Conservation (phyloP, 2,329 filamentous ascomycete species). For the Thielaviopsis cerberus region DNA sequence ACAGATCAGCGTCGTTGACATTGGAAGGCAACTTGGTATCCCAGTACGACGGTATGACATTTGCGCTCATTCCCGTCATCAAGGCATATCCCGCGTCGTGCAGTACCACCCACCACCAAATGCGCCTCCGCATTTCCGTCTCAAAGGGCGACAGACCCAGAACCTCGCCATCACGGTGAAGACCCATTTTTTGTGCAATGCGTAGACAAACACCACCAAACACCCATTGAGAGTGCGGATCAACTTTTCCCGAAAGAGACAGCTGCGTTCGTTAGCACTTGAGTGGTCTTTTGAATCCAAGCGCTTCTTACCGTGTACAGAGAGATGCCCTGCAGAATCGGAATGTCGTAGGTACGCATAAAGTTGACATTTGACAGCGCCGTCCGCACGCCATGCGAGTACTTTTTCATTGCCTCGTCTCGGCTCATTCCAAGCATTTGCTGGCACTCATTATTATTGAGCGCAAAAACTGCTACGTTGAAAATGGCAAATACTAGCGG, state of each 20-base stretch:
- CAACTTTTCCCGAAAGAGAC: slow-evolving; percentile 38
- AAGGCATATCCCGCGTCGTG: slow-evolving; percentile 39
- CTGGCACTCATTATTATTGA: slow-evolving; percentile 36
- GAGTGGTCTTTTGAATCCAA: slow-evolving; percentile 11
- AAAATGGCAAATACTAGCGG: slow-evolving; percentile 49
- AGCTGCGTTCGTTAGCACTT: slow-evolving; percentile 23
- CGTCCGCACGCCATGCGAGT: slow-evolving; percentile 31
- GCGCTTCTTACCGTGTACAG: slow-evolving; percentile 32
- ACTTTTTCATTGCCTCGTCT: slow-evolving; percentile 31
- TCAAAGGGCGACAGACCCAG: slow-evolving; percentile 42
- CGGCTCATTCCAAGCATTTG: slow-evolving; percentile 31
- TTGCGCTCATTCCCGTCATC: slow-evolving; percentile 36
- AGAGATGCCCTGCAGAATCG: slow-evolving; percentile 38
- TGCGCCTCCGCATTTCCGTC: slow-evolving; percentile 45
- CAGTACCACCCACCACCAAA: slow-evolving; percentile 48
- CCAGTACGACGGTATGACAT: slow-evolving; percentile 32
- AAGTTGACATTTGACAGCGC: slow-evolving; percentile 36
- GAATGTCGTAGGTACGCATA: slow-evolving; percentile 37
- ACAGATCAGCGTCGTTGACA: slow-evolving; percentile 39
- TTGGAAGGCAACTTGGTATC: slow-evolving; percentile 38
- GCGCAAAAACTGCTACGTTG: slow-evolving; percentile 36
- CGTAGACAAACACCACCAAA: slow-evolving; percentile 42
- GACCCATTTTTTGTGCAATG: slow-evolving; percentile 48
- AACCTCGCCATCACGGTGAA: slow-evolving; percentile 41
- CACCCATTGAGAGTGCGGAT: slow-evolving; percentile 41